Base-by-base conservation (phyloP, 495 filamentous ascomycete species). In the Copromyces sp. region DNA sequence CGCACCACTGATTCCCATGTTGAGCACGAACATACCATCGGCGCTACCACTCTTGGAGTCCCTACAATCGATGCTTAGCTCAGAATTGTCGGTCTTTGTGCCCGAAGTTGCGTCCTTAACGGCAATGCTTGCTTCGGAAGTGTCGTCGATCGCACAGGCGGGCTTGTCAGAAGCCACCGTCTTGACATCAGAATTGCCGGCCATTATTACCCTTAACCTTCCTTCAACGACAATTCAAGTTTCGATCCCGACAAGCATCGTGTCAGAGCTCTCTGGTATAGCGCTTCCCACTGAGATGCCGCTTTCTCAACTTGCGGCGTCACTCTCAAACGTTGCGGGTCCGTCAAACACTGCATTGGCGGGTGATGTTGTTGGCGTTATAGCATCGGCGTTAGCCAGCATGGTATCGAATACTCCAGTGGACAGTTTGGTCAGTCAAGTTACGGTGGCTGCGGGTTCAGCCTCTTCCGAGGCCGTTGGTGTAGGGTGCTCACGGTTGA, bases 31-130 rank as follows among this genome's bases (percentile, higher is more conserved):
- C 17, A n/a, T 76, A 12, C 73, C 68, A 11, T 41, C 44, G 2
- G 65, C 53, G 16, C 68, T 70, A 40, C 69, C 72, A 16, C 41
- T 69, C 17, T n/a, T 72, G 24, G 53, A 24, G 20, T 38, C 72
- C 59, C 37, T 76, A 17, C 70, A 72, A 24, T 74, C 72, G 39
- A 71, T 75, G 37, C 16, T 76, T 20, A 68, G n/a, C 45, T 70
- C 74, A 16, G 53, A 74, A 29, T 40, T 72, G 5, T 32, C 47
- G 3, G 41, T 69, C 2, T 20, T 39, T 11, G 32, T 69, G 11
- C 41, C 75, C 35, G 70, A 65, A 38, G 42, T 73, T 38, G 24
- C 8, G 11, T 40, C 73, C 44, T 39, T 76, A 20, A 68, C 73
- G n/a, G 59, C 38, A 24, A 4, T 59, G 14, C 70, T 74, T 40